Base-by-base conservation (phyloP, 257 asterid species). In the Penstemon newberryi region DNA sequence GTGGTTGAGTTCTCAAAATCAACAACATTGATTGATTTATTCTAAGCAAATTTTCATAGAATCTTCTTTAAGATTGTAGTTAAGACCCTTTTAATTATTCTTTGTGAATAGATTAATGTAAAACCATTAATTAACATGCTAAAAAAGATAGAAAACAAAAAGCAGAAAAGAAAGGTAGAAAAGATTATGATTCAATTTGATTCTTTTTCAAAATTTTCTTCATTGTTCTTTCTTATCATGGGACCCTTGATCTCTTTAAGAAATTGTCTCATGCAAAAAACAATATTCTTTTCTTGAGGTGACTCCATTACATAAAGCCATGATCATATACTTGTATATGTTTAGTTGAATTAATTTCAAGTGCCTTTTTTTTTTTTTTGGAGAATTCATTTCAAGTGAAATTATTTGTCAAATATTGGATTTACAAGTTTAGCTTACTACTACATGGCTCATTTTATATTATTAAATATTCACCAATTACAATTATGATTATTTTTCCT, bases 231-330 rank as follows among this genome's bases (percentile, higher is more conserved):
- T 69, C 81, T 45, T 62, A 57, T 66, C 82, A 61, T 56, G 79
- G 87, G 81, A 44, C 78, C 90, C 73, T 56, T 2, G 33, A 25
- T 60, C 54, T 52, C 72, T 78, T 69, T 74, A 69, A 55, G 77
- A 74, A 81, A 66, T 79, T 86, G 86, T 84, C 89, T 79, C 77
- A 71, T 77, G 68, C 79, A 47, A 56, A 77, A 69, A 79, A 33
- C 10, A 52, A 63, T 60, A 66, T 80, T 73, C 81, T 75, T 85
- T 66, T 57, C 54, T 75, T 83, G 95, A 87, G 81, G 79, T 84
- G 87, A 86, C 95, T 83, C 87, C 88, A 83, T 71, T 64, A 84
- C 65, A 61, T 65, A 68, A 80, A 79, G 73, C 71, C 60, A 62
- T 60, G 65, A 70, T 58, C 18, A 73, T 60, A 66, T 56, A 13